Evolutionary conservation across 2,329 filamentous ascomycete species (phyloP).

Genomic region (Cordyceps farinosa): DNA sequence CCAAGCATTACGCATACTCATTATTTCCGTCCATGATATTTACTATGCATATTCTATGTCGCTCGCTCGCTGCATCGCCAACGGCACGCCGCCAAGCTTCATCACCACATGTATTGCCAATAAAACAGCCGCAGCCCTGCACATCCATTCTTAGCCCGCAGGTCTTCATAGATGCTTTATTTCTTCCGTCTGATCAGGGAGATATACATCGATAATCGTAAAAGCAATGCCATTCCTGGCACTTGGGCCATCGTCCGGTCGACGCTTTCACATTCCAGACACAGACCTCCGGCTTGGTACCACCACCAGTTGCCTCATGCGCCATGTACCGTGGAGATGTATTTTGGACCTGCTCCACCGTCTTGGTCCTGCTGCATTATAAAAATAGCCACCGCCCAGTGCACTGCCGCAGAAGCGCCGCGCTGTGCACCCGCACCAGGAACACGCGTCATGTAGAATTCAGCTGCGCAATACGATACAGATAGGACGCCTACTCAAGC

Average conservation of each 20-base stretch:
- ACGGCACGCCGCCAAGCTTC: neutral
- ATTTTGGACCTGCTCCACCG: neutral
- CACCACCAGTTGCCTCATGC: neutral
- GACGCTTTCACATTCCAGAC: slow-evolving; percentile 1
- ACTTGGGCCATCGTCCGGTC: neutral
- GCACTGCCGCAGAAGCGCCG: no score
- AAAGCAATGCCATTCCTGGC: neutral
- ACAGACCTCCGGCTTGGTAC: neutral
- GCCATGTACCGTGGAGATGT: neutral
- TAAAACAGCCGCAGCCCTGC: neutral
- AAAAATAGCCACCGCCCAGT: no score
- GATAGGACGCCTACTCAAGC: no score
- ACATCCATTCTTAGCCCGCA: neutral
- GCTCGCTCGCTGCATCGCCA: neutral
- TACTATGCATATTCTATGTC: neutral
- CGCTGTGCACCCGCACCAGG: no score
- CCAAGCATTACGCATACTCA: neutral
- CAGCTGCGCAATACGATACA: no score
- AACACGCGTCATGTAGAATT: no score
- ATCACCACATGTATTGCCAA: neutral
- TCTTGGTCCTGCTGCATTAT: neutral
- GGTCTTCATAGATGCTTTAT: neutral
- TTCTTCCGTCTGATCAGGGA: neutral
- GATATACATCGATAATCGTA: neutral
- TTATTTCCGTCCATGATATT: neutral